Conservation (phyloP, 2,329 filamentous ascomycete species). For the Lecanosticta acicola region DNA sequence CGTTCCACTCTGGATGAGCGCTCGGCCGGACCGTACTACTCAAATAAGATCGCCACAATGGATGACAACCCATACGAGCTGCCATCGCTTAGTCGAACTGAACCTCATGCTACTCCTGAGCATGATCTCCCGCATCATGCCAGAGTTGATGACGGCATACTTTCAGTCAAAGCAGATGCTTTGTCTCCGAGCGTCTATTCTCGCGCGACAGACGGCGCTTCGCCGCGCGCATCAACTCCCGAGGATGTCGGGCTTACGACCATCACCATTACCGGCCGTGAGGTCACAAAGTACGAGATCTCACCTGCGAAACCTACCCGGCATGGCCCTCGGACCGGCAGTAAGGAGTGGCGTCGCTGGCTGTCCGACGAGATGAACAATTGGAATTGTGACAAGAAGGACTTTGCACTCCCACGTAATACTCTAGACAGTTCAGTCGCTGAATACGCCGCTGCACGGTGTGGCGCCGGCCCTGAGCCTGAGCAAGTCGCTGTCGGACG, state of each 20-base stretch:
- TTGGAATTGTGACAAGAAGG: constrained; percentile 5
- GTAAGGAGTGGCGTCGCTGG: constrained; percentile 45
- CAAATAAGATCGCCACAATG: constrained; percentile 19
- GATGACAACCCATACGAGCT: constrained; percentile 32
- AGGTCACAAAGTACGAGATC: constrained; percentile 40
- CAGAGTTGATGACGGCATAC: constrained; percentile 3
- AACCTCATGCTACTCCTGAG: constrained; percentile 7
- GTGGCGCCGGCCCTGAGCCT: constrained; percentile 3
- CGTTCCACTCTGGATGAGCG: constrained; percentile 36
- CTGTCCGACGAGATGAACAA: constrained; percentile 41
- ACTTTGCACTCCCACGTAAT: not conserved
- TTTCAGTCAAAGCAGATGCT: constrained; percentile 4
- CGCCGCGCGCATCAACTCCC: constrained; percentile 30
- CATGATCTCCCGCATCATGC: constrained; percentile 23
- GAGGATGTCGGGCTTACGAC: constrained; percentile 32
- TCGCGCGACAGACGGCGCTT: constrained; percentile 36
- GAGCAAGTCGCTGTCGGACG: not conserved
- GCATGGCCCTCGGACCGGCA: constrained; percentile 25
- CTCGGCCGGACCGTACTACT: constrained; percentile 28
- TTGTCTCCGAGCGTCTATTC: constrained; percentile 46
- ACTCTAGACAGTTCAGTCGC: not conserved
- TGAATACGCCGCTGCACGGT: not conserved
- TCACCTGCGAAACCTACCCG: constrained; percentile 23
- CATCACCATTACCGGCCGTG: constrained; percentile 40
- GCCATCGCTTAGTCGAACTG: constrained; percentile 18